These are phyloP conservation scores for Quercus glauca DNA, from an alignment of 306 rosid genomes.

Conservation along the genomic window DNA sequence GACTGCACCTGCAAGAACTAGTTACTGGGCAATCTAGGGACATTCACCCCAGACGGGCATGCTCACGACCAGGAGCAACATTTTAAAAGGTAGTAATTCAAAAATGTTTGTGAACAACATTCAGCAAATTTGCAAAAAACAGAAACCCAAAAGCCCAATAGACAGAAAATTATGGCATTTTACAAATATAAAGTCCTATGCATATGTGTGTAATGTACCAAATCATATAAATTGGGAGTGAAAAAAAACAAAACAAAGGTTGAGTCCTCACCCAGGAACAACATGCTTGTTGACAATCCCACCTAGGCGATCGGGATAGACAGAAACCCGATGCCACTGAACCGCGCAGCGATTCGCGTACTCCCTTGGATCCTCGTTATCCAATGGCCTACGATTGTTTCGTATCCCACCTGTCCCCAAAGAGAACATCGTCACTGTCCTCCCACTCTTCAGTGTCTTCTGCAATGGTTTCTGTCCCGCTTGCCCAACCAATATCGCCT, in stretches of 20 bases:
- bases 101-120: too few relatives aligned
- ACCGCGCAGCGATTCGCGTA: slow-evolving; percentile 64
- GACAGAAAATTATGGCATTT: not conserved
- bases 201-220: not conserved
- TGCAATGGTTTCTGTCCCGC: slow-evolving; percentile 56
- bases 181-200: too few relatives aligned
- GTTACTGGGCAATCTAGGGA: too few relatives aligned
- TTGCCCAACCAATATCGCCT: too few relatives aligned
- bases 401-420: slow-evolving; percentile 95
- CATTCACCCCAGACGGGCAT: too few relatives aligned
- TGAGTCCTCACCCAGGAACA: slow-evolving; percentile 48
- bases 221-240: not conserved
- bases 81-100: too few relatives aligned
- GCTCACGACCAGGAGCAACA: too few relatives aligned
- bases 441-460: slow-evolving; percentile 69
- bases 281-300: slow-evolving; percentile 40
- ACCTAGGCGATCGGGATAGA: slow-evolving; percentile 67
- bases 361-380: slow-evolving; percentile 67
- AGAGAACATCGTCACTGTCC: slow-evolving; percentile 54
- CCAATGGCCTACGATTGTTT: slow-evolving; percentile 73
- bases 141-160: not conserved
- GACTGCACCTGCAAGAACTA: too few relatives aligned
- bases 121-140: too few relatives aligned
- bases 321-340: slow-evolving; percentile 89
- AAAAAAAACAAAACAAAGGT: not conserved